These are phyloP conservation scores for Rosa lucieae DNA, from an alignment of 306 rosid species.

Conservation along the genomic window DNA sequence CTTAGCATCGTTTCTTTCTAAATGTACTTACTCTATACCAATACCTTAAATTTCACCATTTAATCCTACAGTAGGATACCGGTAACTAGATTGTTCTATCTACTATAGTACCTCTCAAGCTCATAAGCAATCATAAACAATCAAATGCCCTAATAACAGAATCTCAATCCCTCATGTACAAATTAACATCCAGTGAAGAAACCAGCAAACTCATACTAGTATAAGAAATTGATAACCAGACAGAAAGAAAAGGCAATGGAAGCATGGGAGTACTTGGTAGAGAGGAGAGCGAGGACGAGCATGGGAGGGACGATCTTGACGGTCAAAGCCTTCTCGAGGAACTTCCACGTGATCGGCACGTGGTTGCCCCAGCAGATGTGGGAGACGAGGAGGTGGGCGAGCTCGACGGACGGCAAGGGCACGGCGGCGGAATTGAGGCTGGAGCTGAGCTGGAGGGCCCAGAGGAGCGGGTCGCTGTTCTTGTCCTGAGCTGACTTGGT, in stretches of 20 bases:
- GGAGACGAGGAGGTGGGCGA: constrained; percentile 71
- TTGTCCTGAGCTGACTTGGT: constrained; percentile 60
- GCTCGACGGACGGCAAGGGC: constrained; percentile 70
- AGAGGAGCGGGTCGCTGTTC: constrained; percentile 58
- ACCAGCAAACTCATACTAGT: not conserved
- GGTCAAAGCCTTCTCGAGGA: constrained; percentile 62
- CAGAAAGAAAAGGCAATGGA: not conserved
- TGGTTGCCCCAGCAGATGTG: constrained; percentile 74
- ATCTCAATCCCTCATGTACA: not conserved
- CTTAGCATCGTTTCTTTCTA: not conserved
- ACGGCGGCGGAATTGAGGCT: constrained; percentile 47
- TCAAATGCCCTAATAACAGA: not conserved
- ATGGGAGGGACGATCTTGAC: constrained; percentile 60
- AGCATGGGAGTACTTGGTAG: constrained; percentile 45
- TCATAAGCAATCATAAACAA: not conserved
- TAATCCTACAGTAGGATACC: not conserved
- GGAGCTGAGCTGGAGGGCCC: constrained; percentile 57
- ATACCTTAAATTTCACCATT: not conserved
- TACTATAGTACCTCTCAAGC: not conserved
- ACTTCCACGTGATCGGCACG: constrained; percentile 77
- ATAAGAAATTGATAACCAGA: not conserved
- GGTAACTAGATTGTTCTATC: not conserved
- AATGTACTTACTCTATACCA: not conserved
- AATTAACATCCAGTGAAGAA: not conserved
- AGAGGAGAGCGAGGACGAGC: constrained; percentile 80